Evolutionary conservation across 257 asterid species (phyloP).

Genomic region (Linaria vulgaris): DNA sequence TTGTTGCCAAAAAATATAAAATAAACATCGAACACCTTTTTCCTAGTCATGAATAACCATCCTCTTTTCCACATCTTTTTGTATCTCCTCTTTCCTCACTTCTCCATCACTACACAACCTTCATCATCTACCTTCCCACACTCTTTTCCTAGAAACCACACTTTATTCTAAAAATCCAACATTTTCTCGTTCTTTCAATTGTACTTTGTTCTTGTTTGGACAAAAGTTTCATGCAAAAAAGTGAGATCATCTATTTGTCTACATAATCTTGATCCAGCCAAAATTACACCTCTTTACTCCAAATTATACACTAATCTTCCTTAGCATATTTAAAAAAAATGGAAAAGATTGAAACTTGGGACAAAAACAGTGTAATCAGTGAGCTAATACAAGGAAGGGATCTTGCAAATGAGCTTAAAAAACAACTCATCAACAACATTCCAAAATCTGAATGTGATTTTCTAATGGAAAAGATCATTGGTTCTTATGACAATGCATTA

Average conservation of each 20-base stretch:
- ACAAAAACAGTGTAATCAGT: constrained; percentile 22
- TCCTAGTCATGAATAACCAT: constrained; percentile 20
- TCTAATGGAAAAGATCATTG: constrained; percentile 33
- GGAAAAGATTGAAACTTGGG: constrained; percentile 12
- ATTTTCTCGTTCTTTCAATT: no score
- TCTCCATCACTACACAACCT: constrained; percentile 16
- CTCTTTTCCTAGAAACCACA: no score
- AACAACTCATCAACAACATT: constrained; percentile 22
- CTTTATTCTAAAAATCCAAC: no score
- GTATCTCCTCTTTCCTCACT: constrained; percentile 20
- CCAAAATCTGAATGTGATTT: constrained; percentile 20
- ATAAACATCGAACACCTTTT: constrained; percentile 18
- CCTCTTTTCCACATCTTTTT: constrained; percentile 31
- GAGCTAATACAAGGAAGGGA: constrained; percentile 35
- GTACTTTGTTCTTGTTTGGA: background rate
- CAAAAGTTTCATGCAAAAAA: no score
- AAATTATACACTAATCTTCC: background rate
- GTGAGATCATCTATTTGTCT: no score
- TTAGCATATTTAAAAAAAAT: background rate
- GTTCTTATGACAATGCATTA: constrained; percentile 43
- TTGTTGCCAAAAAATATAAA: no score
- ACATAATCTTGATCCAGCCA: constrained; percentile 5
- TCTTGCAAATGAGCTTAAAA: constrained; percentile 33
- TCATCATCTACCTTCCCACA: constrained; percentile 8
- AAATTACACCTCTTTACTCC: constrained; percentile 21